Percentiles rank a stretch among this genome's conserved stretches.
Evolutionary conservation across 306 rosid genomes (phyloP).

Genomic region (Acacia melanoxylon): DNA sequence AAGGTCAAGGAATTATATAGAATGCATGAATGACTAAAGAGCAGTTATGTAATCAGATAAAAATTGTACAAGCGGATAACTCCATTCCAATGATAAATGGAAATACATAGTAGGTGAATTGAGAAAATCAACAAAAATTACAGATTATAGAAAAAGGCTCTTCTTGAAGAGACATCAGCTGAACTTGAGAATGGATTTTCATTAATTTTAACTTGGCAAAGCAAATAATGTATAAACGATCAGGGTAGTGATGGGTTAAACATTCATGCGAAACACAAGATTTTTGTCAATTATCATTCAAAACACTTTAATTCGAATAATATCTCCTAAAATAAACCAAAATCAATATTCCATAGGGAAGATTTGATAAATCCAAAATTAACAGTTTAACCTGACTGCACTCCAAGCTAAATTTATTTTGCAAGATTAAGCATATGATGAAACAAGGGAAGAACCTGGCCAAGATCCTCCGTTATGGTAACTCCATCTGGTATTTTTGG

Average conservation of each 20-base stretch:
- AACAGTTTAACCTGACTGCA: neutral
- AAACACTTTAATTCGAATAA: neutral
- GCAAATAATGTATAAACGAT: neutral
- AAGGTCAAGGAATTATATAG: neutral
- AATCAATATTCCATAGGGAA: neutral
- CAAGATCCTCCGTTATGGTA: constrained; percentile 97
- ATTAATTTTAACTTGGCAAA: neutral
- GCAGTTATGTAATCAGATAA: neutral
- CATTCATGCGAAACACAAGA: neutral
- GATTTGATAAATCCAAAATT: neutral
- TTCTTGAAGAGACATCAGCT: neutral
- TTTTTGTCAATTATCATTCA: neutral
- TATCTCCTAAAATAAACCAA: neutral
- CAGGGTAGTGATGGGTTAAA: neutral
- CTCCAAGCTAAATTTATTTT: constrained; percentile 18
- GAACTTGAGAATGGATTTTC: neutral
- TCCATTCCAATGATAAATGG: neutral
- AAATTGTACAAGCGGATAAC: neutral
- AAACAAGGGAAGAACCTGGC: constrained; percentile 75
- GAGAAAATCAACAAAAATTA: too few relatives aligned
- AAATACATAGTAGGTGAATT: too few relatives aligned
- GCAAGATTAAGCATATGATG: constrained; percentile 12
- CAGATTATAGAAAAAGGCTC: too few relatives aligned
- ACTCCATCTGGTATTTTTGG: constrained; percentile 96
- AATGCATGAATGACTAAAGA: neutral